Evolutionary conservation across 1,284 basidiomycete species (phyloP), one percentile per base, ranked within the genome.

Genomic region (Inonotus obliquus): DNA sequence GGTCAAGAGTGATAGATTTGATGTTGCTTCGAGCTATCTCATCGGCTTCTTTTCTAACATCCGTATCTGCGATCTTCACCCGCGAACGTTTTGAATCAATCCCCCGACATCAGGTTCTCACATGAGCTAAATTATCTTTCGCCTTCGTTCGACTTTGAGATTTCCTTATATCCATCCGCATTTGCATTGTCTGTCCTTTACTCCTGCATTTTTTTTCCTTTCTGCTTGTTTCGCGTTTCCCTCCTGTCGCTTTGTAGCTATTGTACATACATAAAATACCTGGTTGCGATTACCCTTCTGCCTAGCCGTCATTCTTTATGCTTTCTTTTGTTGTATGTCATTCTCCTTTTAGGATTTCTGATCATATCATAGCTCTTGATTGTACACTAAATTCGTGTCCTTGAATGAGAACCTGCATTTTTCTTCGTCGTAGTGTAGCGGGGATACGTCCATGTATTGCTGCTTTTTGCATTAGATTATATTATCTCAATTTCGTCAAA

Each of bases 1-100:
- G 86, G 85, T 62, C 84, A 87, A 67, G 85, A 87, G 71, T 87
- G 76, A 76, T 51, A 32, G 32, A 13, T 48, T 14, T 19, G 23
- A 13, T 21, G 14, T n/a, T 17, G 41, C 41, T 44, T 44, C 41
- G 4, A 44, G 17, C 41, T 39, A 9, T 14, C 41, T 44, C n/a
- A 44, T 44, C 41, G 41, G 17, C 19, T 44, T 44, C 41, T 44
- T 44, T n/a, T 21, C 41, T 17, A 17, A n/a, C 19, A 7, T n/a
- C 17, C 19, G n/a, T 21, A 44, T 44, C 7, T 21, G n/a, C 19
- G 41, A 44, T 44, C 17, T 44, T 5, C 19, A 44, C n/a, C 7
- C 2, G 11, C 19, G 41, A 19, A n/a, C 19, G 17, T 17, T 21
- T n/a, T 44, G 17, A n/a, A 44, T 44, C 41, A 44, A 44, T 2